Conservation (phyloP, 257 asterid genomes). For the Solanum paucissectum region DNA sequence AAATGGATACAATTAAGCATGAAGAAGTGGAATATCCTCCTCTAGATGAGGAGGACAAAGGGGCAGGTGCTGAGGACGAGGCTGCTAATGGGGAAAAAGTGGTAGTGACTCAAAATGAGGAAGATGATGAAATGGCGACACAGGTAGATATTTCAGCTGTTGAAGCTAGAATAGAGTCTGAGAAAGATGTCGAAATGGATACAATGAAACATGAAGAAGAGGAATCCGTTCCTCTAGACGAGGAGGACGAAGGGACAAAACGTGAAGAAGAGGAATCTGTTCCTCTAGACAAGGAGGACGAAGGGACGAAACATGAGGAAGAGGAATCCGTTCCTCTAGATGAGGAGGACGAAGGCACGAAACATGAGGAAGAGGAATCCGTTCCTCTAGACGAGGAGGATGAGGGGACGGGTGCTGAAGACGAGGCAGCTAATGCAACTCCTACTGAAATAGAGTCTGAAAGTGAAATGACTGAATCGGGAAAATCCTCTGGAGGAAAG, state of each 20-base stretch:
- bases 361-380: conserved; percentile 5
- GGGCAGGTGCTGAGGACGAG: conserved; percentile 33
- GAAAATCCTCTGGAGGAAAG: conserved; percentile 52
- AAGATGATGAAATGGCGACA: conserved; percentile 36
- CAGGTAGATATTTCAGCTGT: conserved; percentile 20
- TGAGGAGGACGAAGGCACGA: conserved; percentile 14
- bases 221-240: conserved; percentile 9
- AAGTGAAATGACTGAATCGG: conserved; percentile 49
- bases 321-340: conserved; percentile 7
- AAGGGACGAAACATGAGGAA: background rate
- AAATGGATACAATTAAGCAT: conserved; percentile 13
- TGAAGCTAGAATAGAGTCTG: conserved; percentile 20
- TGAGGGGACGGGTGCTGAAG: conserved; percentile 25
- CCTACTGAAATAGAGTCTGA: conserved; percentile 71
- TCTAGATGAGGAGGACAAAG: conserved; percentile 13
- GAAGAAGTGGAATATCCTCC: conserved; percentile 12
- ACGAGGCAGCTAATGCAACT: conserved; percentile 44
- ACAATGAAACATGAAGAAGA: background rate
- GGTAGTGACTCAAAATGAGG: conserved; percentile 24
- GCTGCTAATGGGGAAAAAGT: conserved; percentile 25
- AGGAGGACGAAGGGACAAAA: conserved; percentile 14
- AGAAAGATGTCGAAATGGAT: conserved; percentile 19
- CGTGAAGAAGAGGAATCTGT: background rate
- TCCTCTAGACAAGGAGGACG: conserved; percentile 14
- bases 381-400: conserved; percentile 17